Conservation (phyloP, 2,329 filamentous ascomycete species). For the Capronia epimyces region DNA sequence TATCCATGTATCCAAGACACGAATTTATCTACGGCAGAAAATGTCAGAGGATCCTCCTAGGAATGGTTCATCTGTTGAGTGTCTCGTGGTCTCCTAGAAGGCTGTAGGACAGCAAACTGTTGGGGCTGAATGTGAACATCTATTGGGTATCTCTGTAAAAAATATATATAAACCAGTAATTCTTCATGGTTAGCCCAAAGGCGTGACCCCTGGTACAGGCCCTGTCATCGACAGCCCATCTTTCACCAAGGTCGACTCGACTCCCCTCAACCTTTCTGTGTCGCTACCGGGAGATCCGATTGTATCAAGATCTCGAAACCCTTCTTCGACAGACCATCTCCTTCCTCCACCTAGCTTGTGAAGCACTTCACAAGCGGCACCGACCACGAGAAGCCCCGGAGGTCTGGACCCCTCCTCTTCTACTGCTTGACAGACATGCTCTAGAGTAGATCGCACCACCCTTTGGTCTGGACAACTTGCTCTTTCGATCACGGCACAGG, state of each 20-base stretch:
- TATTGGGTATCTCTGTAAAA: background rate
- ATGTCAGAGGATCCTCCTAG: too few species aligned
- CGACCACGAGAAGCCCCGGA: conserved; percentile 81
- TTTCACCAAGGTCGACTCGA: conserved; percentile 4
- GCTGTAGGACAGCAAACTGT: background rate
- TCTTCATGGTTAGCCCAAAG: background rate
- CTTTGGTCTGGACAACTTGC: conserved; percentile 92
- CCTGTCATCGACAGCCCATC: too few species aligned
- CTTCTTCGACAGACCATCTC: conserved; percentile 82
- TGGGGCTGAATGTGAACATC: background rate
- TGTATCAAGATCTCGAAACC: conserved; percentile 66
- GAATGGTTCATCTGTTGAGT: too few species aligned
- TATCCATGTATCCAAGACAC: too few species aligned
- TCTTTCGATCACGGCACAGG: conserved; percentile 87
- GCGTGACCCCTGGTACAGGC: too few species aligned
- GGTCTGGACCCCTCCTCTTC: conserved; percentile 85
- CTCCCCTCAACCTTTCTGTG: conserved; percentile 17
- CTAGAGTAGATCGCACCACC: conserved; percentile 80
- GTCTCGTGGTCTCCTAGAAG: too few species aligned
- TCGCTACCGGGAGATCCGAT: conserved; percentile 11
- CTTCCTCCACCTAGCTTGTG: conserved; percentile 53
- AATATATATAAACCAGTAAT: background rate
- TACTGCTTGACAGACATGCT: conserved; percentile 72
- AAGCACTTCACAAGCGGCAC: conserved; percentile 74
- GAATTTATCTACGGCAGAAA: too few species aligned